phyloP scores from a whole-genome alignment of 2,329 filamentous ascomycete species.

The Penicillium sp. region DNA sequence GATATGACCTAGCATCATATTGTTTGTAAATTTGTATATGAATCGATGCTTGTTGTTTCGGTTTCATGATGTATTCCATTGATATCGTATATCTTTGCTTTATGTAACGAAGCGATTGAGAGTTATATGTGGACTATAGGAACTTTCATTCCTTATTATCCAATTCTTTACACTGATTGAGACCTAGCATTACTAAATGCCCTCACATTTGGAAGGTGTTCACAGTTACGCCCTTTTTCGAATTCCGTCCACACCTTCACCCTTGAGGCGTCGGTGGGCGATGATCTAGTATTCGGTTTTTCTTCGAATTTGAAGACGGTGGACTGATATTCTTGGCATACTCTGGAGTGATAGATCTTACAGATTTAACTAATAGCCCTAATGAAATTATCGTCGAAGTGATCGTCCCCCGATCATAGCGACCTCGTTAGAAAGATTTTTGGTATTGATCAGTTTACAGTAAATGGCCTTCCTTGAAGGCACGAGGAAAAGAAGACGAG shows the following conservation, averaged over 20 bases:
- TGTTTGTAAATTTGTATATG: too few species aligned
- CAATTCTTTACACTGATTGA: too few species aligned
- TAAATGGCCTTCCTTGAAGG: slow-evolving; percentile 14
- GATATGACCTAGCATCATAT: too few species aligned
- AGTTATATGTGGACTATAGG: too few species aligned
- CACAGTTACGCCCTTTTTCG: not conserved
- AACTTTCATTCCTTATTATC: too few species aligned
- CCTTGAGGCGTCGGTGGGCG: not conserved
- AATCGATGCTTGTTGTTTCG: too few species aligned
- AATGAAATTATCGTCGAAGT: not conserved
- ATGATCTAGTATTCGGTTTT: not conserved
- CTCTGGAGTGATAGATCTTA: not conserved
- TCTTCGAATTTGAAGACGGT: not conserved
- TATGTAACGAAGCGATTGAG: too few species aligned
- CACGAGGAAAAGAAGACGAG: slow-evolving; percentile 18
- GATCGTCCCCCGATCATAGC: not conserved
- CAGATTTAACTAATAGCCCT: not conserved
- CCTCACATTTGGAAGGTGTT: not conserved
- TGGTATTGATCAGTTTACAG: slow-evolving; percentile 26
- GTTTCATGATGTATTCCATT: too few species aligned
- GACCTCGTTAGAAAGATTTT: not conserved
- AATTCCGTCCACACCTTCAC: not conserved
- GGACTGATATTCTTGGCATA: not conserved
- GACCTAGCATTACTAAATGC: not conserved
- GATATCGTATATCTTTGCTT: too few species aligned